These are phyloP conservation scores for Zoysia matrella DNA, from an alignment of 202 grass and related monocot species.

Conservation along the genomic window DNA sequence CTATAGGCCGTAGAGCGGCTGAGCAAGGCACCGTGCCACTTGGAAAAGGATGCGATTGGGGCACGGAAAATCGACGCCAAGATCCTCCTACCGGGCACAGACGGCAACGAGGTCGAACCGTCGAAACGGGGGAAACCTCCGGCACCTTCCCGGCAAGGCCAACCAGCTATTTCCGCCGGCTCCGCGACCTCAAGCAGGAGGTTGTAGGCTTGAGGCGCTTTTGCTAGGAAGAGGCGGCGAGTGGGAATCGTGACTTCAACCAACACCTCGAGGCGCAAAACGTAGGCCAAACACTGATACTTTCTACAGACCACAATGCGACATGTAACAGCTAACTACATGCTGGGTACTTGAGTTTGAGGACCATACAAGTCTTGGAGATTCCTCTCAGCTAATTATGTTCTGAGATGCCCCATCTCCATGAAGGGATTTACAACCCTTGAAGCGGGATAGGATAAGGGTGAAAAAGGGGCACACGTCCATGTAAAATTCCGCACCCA, in stretches of 20 bases:
- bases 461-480: constrained; percentile 34
- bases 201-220: no score
- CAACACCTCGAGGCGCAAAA: no score
- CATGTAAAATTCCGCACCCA: constrained; percentile 53
- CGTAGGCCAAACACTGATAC: no score
- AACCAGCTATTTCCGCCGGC: background rate
- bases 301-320: no score
- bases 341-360: background rate
- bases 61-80: background rate
- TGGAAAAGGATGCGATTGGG: background rate
- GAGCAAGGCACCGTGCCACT: background rate
- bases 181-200: background rate
- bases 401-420: background rate
- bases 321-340: background rate
- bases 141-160: background rate
- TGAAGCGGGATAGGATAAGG: background rate
- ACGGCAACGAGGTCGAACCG: no score
- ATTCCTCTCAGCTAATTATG: background rate
- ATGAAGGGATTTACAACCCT: background rate
- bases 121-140: background rate
- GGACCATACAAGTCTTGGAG: background rate
- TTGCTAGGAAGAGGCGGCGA: no score
- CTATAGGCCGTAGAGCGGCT: background rate
- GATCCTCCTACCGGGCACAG: background rate
- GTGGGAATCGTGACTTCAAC: no score